Evolutionary conservation across 2,329 filamentous ascomycete species (phyloP), one percentile per base, ranked within the genome.

Genomic region (Fusarium euwallaceae): DNA sequence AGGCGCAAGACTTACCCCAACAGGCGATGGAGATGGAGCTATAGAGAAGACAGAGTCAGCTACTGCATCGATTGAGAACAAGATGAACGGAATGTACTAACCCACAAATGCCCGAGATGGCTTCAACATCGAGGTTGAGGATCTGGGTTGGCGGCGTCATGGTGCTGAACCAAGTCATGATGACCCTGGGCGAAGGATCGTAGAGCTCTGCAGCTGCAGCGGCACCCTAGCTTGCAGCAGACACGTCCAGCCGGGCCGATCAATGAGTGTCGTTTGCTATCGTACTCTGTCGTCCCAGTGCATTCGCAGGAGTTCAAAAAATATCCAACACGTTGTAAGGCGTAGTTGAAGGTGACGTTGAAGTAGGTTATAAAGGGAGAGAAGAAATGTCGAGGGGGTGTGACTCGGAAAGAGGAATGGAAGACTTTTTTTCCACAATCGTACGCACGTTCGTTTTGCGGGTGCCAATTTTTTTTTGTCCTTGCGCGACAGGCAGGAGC

Each of bases 21-120:
- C 95, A 98, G 61, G 95, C 95, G 81, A 99, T 98, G 55, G 95
- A 98, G 77, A 99, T 95, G 10, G 95, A 98, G 39, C 95, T 94
- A 36, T 53, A 34, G 39, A 41, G 24, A 67, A 55, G 59, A 16
- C 48, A 60, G 22, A 20, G 66, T 78, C 51, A 80, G 70, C 34
- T 39, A 41, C 9, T 34, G 27, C 34, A 20, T 53, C n/a, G 20
- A 45, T 29, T 36, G 3, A 51, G 32, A 10, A n/a, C 34, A 32
- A 34, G 37, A 27, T 12, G 22, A 10, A 78, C 89, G 78, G 83
- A 48, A 62, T 32, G 36, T 16, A 78, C 90, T 78, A 83, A 94
- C 92, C 93, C 96, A 84, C 93, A 95, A 78, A 98, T 98, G 64
- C 96, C 96, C 78, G 94, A 97, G 79, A 98, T 92, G 70, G 95